Base-by-base conservation (phyloP, 2,329 filamentous ascomycete genomes). In the Cladophialophora exuberans region DNA sequence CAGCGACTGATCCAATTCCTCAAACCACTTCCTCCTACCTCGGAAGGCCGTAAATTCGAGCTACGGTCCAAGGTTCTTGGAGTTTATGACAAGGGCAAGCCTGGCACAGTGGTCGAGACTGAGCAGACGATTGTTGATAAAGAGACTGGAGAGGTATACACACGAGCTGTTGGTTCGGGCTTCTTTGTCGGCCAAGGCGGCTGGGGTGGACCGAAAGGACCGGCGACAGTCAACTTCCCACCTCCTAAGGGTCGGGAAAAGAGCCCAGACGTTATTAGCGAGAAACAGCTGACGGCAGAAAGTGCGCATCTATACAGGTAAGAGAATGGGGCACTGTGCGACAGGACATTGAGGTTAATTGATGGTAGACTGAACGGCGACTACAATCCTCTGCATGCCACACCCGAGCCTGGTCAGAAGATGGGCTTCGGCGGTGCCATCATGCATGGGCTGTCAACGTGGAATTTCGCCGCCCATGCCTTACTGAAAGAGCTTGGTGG, bases 351-450 rank as follows among this genome's bases (percentile, higher is more conserved):
- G 22, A 57, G 43, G 28, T 41, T 6, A n/a, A 39, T 5, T n/a
- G 38, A 33, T 17, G 33, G 44, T 60, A 83, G 90, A 60, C 81
- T 96, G 46, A 96, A 96, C 66, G 91, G 91, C 62, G 92, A 96
- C 76, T 96, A 96, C 75, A 96, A 96, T 77, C 92, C 91, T 23
- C 84, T 96, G 30, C 91, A 96, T 70, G 90, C 90, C 5, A 89
- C 88, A 15, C 90, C 90, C 10, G 89, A 90, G 73, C 89, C 90
- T 0, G 90, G 90, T 57, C 75, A 83, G 73, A 87, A 90, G 76
- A 96, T 96, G 89, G 91, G 92, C 57, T 96, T 96, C 64, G 89
- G 90, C 23, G 91, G 91, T 28, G 79, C 84, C 64, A 96, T 96
- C 72, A 88, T 96, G 70, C 91, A 96, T 74, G 92, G 92, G 17